phyloP scores from a whole-genome alignment of 2,329 filamentous ascomycete species.

The Claviceps sp. region DNA sequence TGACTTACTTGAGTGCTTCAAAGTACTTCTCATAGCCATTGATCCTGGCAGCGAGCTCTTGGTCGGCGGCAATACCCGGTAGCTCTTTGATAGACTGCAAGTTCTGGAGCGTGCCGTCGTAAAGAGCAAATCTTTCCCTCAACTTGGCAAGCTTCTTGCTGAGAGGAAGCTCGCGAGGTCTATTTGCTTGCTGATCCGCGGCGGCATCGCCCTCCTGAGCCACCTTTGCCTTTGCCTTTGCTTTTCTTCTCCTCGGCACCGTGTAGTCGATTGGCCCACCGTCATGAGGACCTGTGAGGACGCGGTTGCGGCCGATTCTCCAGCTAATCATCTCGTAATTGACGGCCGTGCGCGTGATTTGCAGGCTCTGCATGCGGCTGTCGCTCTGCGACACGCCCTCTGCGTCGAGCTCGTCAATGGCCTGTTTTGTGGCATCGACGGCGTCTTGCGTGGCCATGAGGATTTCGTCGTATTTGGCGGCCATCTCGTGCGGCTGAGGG shows the following conservation, averaged over 20 bases:
- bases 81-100: slow-evolving; percentile 82
- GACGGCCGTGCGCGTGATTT: slow-evolving; percentile 83
- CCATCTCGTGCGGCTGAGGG: slow-evolving; percentile 49
- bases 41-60: slow-evolving; percentile 62
- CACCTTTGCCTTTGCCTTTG: slow-evolving; percentile 21
- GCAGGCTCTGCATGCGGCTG: slow-evolving; percentile 76
- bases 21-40: slow-evolving; percentile 73
- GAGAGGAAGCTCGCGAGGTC: slow-evolving; percentile 48
- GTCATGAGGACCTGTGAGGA: slow-evolving; percentile 72
- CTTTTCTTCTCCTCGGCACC: slow-evolving; percentile 35
- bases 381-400: slow-evolving; percentile 80
- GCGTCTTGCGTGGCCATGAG: slow-evolving; percentile 86
- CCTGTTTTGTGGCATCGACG: slow-evolving; percentile 82
- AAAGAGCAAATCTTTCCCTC: slow-evolving; percentile 77
- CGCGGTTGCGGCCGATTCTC: slow-evolving; percentile 84
- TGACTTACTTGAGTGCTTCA: slow-evolving; percentile 64
- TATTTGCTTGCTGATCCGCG: slow-evolving; percentile 23
- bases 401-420: slow-evolving; percentile 75
- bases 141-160: slow-evolving; percentile 67
- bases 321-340: slow-evolving; percentile 91
- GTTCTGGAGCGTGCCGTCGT: slow-evolving; percentile 83
- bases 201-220: slow-evolving; percentile 15
- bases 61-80: slow-evolving; percentile 77
- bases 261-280: slow-evolving; percentile 48
- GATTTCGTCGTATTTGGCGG: slow-evolving; percentile 81